Evolutionary conservation across 352 stramenopile species (phyloP).

Genomic region (Pythium utonaiense): DNA sequence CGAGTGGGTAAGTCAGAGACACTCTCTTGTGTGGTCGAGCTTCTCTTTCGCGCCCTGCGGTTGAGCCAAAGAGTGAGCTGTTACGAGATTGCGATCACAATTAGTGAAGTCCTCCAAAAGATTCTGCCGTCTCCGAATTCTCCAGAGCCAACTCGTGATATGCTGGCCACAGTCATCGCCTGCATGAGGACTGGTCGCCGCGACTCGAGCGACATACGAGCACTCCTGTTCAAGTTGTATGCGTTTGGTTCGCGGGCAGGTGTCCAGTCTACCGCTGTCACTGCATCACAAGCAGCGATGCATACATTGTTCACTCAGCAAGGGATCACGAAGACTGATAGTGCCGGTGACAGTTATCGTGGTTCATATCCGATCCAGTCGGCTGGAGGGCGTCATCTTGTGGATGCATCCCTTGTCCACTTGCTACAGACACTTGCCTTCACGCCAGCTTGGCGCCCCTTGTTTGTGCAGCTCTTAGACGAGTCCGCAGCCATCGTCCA

Average conservation of each 20-base stretch:
- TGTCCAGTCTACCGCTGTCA: slow-evolving; percentile 5
- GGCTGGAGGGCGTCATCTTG: not conserved
- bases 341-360: not conserved
- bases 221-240: slow-evolving; percentile 30
- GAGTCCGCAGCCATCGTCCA: not conserved
- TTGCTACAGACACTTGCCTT: not conserved
- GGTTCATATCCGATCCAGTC: not conserved
- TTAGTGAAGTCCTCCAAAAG: not conserved
- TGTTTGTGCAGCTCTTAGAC: not conserved
- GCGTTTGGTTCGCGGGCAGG: slow-evolving; percentile 7
- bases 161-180: not conserved
- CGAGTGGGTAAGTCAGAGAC: not conserved
- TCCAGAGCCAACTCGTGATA: not conserved
- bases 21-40: not conserved
- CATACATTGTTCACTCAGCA: not conserved
- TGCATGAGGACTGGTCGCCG: not conserved
- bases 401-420: not conserved
- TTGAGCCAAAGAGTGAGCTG: not conserved
- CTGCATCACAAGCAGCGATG: not conserved
- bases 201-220: not conserved
- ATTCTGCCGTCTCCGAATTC: not conserved
- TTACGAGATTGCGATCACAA: not conserved
- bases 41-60: not conserved
- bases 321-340: not conserved
- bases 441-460: not conserved